These are phyloP conservation scores for Histomonas meleagridis DNA, from an alignment of 208 protist genomes.

Conservation along the genomic window DNA sequence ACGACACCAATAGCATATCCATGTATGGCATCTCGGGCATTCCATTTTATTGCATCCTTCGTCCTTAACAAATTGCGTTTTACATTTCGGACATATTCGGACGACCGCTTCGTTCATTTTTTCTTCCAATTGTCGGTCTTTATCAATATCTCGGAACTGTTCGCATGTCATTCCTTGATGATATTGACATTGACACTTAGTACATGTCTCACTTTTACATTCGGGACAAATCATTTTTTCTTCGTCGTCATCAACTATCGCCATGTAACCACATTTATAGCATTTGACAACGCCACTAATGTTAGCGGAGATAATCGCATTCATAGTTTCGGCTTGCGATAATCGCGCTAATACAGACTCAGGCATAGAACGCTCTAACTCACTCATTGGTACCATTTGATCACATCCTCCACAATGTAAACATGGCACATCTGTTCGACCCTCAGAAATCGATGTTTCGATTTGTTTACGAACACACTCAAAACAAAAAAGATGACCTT, in stretches of 20 bases:
- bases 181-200: not conserved
- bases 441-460: slow-evolving; percentile 24
- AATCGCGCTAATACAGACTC: not conserved
- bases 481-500: slow-evolving; percentile 1
- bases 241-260: not conserved
- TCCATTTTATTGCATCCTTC: slow-evolving; percentile 36
- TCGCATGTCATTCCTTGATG: slow-evolving; percentile 9
- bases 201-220: not conserved
- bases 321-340: not conserved
- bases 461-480: not conserved
- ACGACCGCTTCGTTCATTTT: slow-evolving; percentile 21
- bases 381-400: not conserved
- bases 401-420: not conserved
- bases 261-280: slow-evolving; percentile 18
- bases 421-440: not conserved
- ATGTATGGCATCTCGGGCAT: slow-evolving; percentile 4
- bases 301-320: not conserved
- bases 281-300: not conserved
- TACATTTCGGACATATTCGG: slow-evolving; percentile 3
- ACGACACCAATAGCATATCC: slow-evolving; percentile 31
- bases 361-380: not conserved
- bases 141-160: not conserved
- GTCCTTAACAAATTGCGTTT: slow-evolving; percentile 24
- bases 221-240: not conserved
- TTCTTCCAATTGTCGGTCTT: not conserved